phyloP scores from a whole-genome alignment of 805 yeast genomes.

The Tetrapisispora taiwanensis region DNA sequence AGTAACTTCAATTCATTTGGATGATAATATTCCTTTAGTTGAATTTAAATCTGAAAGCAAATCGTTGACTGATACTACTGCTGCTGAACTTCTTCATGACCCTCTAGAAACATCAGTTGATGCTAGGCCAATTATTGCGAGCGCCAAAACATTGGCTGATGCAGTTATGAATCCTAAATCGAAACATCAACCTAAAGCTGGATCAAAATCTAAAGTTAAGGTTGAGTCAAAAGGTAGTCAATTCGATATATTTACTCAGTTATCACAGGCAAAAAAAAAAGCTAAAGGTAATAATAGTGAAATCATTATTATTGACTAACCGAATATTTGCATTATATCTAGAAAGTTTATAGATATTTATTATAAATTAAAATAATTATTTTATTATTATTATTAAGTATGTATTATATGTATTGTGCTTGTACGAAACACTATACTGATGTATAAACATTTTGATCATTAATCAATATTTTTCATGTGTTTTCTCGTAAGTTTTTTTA shows the following conservation, averaged over 20 bases:
- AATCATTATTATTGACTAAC: slow-evolving; percentile 22
- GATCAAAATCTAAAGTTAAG: slow-evolving; percentile 10
- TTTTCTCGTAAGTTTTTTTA: slow-evolving; percentile 16
- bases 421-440: too few species aligned
- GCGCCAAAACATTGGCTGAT: slow-evolving; percentile 23
- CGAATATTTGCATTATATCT: not conserved
- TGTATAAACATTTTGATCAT: too few species aligned
- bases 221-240: slow-evolving; percentile 15
- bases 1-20: slow-evolving; percentile 11
- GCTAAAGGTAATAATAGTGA: slow-evolving; percentile 21
- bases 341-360: not conserved
- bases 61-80: slow-evolving; percentile 17
- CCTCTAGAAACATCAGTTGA: slow-evolving; percentile 22
- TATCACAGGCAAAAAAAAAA: slow-evolving; percentile 25
- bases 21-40: slow-evolving; percentile 5
- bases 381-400: not conserved
- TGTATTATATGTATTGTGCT: not conserved
- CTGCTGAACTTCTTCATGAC: slow-evolving; percentile 27
- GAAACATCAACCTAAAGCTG: not conserved
- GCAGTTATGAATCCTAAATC: slow-evolving; percentile 12
- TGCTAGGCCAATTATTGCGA: slow-evolving; percentile 24
- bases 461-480: slow-evolving; percentile 10
- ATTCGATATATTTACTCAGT: slow-evolving; percentile 24
- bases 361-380: too few species aligned
- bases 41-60: not conserved